phyloP scores from a whole-genome alignment of 2,329 filamentous ascomycete genomes.

The Ramularia endophylla region DNA sequence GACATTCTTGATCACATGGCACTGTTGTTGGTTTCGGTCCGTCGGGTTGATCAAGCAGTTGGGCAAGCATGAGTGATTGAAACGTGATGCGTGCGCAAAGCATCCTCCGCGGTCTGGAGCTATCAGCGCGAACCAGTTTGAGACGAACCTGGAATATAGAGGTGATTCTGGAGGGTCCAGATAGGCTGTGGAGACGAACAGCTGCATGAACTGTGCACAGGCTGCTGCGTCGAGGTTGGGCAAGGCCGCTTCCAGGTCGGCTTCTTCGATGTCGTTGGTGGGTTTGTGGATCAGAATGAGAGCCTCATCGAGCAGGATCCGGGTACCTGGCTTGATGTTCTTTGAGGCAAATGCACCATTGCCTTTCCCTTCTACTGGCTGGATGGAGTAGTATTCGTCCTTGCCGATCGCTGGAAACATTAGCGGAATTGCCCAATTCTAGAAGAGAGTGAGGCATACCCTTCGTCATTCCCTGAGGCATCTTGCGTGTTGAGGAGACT shows the following conservation, averaged over 20 bases:
- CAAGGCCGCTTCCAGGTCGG: neutral
- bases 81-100: conserved; percentile 1
- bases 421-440: no score
- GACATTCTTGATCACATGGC: conserved; percentile 1
- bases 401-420: no score
- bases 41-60: conserved; percentile 1
- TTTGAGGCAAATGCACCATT: conserved; percentile 4
- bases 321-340: conserved; percentile 4
- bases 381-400: conserved; percentile 1
- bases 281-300: neutral
- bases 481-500: no score
- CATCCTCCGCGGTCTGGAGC: neutral
- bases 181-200: neutral
- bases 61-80: conserved; percentile 3
- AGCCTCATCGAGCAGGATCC: conserved; percentile 6
- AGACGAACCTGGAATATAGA: neutral
- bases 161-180: neutral
- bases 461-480: no score
- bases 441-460: no score
- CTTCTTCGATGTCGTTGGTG: neutral
- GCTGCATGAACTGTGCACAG: neutral
- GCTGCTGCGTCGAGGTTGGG: neutral
- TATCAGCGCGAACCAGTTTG: conserved; percentile 1
- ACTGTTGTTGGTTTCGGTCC: conserved; percentile 1
- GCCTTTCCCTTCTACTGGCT: neutral